Base-by-base conservation (phyloP, 129 eudicot species). In the Daucus carota region DNA sequence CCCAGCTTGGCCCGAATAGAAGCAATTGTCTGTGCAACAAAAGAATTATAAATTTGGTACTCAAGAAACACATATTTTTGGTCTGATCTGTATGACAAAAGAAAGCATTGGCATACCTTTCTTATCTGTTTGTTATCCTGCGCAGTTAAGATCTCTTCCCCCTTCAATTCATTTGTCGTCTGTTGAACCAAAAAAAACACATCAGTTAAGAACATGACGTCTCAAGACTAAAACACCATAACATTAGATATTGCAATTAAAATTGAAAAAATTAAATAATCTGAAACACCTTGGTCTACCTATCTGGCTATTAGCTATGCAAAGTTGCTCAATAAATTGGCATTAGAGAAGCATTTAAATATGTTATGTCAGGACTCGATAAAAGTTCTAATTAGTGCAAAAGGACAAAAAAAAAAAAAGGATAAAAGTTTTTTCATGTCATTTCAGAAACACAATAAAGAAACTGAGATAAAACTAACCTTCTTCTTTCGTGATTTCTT, bases 401-500 rank as follows among this genome's bases (percentile, higher is more conserved):
- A 48, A 47, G n/a, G n/a, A n/a, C n/a, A n/a, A n/a, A n/a, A n/a
- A n/a, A n/a, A n/a, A n/a, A n/a, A n/a, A n/a, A n/a, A n/a, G n/a
- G 70, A 31, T 29, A 3, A 63, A 63, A 63, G 8, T 29, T 57
- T 6, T 50, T 18, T 3, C 40, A 36, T 36, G 40, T 36, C 40
- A 36, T 36, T 36, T 5, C 40, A 52, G 6, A 52, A 60, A 29
- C 40, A 63, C 70, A 18, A 18, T 1, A 70, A n/a, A 45, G 34
- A 42, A 28, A 43, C 12, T 28, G 75, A 43, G 38, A 72, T 43
- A 24, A 71, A 46, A 71, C 46, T 26, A 4, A 72, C 75, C 75
- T 28, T 72, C 34, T 43, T 72, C 17, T 72, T 72, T 72, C 75
- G 24, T 26, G 57, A 28, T 9, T 24, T 43, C 75, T 72, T 72